Percentiles rank a stretch among this genome's conserved stretches.
These are phyloP conservation scores for Rutstroemia sp. DNA, from an alignment of 2,329 filamentous ascomycete genomes.

Conservation along the genomic window DNA sequence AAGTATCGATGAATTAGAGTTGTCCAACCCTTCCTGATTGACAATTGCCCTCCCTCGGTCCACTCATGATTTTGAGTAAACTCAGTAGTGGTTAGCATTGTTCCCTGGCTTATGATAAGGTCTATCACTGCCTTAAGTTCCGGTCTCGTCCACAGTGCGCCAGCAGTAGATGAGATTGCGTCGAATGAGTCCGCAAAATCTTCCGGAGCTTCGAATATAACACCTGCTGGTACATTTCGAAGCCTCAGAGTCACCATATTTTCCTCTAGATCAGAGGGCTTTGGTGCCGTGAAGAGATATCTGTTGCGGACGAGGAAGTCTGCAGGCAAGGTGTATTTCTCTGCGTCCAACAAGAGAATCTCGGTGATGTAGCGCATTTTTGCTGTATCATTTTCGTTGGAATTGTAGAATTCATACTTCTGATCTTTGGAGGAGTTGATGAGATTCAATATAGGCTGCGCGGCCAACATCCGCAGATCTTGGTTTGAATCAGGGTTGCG, in stretches of 20 bases:
- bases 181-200: constrained; percentile 11
- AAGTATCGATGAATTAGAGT: constrained; percentile 46
- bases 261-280: constrained; percentile 12
- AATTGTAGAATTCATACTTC: constrained; percentile 12
- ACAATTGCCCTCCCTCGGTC: neutral
- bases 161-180: constrained; percentile 9
- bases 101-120: constrained; percentile 2
- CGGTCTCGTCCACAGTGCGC: constrained; percentile 16
- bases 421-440: constrained; percentile 9
- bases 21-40: constrained; percentile 28
- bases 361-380: constrained; percentile 40
- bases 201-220: neutral
- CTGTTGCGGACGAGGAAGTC: constrained; percentile 49
- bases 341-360: constrained; percentile 39
- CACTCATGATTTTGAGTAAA: neutral
- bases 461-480: constrained; percentile 23
- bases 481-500: constrained; percentile 14
- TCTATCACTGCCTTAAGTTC: constrained; percentile 3
- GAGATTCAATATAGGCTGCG: constrained; percentile 21
- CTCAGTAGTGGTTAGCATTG: constrained; percentile 1
- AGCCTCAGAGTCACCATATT: constrained; percentile 15
- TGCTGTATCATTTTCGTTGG: constrained; percentile 25
- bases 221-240: constrained; percentile 10
- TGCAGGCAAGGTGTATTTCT: constrained; percentile 48
- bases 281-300: constrained; percentile 47